Evolutionary conservation across 768 basidiomycete genomes (phyloP).

Genomic region (Trametes cinnabarina): DNA sequence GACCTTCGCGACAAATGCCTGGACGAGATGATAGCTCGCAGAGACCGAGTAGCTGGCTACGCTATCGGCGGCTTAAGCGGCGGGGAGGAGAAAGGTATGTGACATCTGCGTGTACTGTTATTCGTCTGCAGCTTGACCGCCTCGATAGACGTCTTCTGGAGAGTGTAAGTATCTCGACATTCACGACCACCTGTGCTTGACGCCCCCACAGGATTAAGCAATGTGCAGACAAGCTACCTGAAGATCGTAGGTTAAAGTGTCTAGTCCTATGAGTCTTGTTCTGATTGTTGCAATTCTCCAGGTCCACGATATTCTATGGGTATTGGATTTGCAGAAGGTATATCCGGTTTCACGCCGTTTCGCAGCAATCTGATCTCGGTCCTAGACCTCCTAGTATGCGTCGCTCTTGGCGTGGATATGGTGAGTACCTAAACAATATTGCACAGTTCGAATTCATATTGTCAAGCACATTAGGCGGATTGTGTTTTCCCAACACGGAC

Average conservation of each 20-base stretch:
- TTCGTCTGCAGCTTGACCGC: neutral
- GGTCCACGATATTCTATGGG: conserved; percentile 93
- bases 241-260: conserved; percentile 56
- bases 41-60: conserved; percentile 78
- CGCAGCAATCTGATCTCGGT: neutral
- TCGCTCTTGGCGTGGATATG: conserved; percentile 93
- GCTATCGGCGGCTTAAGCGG: conserved; percentile 90
- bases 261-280: neutral
- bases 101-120: neutral
- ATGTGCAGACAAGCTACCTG: conserved; percentile 75
- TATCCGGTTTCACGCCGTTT: neutral
- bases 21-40: conserved; percentile 77
- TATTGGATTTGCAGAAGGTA: conserved; percentile 89
- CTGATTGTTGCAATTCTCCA: conserved; percentile 26
- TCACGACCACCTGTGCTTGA: conserved; percentile 5
- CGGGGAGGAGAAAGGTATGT: conserved; percentile 84
- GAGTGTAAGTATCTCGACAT: conserved; percentile 51
- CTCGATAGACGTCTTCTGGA: conserved; percentile 73
- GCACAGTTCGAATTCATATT: neutral
- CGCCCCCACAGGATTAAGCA: conserved; percentile 62
- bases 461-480: conserved; percentile 57
- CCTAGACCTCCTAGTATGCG: conserved; percentile 82
- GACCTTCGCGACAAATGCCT: conserved; percentile 72
- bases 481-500: conserved; percentile 94
- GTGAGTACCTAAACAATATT: too few relatives aligned